A percentile compares a stretch with the other conserved stretches of the same genome.
These are phyloP conservation scores for Eucalyptus curtisii DNA, from an alignment of 345 rosid species.

Conservation along the genomic window DNA sequence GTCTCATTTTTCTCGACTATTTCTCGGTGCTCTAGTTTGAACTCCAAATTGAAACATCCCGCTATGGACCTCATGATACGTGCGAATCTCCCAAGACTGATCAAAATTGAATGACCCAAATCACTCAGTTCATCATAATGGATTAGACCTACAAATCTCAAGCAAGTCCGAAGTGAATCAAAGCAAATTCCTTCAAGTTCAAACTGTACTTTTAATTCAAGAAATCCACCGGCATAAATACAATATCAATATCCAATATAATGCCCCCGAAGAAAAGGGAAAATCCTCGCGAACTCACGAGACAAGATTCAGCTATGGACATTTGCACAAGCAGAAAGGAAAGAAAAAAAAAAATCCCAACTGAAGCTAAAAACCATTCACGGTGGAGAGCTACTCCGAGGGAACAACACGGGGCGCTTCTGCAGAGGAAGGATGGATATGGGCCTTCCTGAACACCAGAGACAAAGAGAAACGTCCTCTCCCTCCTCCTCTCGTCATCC, in stretches of 20 bases:
- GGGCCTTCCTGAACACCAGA: no score
- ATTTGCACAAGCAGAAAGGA: background rate
- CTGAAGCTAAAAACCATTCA: no score
- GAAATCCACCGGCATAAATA: rapidly evolving
- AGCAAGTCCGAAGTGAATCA: background rate
- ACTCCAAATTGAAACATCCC: background rate
- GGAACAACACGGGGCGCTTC: no score
- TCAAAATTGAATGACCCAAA: background rate
- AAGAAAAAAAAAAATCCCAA: no score
- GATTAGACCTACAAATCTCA: background rate
- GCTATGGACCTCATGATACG: background rate
- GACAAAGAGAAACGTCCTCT: no score
- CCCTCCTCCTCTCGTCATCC: no score
- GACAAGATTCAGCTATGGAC: background rate
- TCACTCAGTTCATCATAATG: background rate
- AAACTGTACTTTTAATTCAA: background rate
- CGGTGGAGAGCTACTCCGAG: no score
- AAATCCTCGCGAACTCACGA: background rate
- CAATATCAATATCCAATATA: background rate
- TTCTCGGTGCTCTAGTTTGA: no score
- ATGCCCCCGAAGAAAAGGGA: background rate
- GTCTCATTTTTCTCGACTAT: background rate
- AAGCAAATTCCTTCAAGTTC: background rate
- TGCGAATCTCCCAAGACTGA: background rate
- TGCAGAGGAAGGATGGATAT: no score